Evolutionary conservation across 2,329 filamentous ascomycete species (phyloP).

Genomic region (Hypoxylon sp.): DNA sequence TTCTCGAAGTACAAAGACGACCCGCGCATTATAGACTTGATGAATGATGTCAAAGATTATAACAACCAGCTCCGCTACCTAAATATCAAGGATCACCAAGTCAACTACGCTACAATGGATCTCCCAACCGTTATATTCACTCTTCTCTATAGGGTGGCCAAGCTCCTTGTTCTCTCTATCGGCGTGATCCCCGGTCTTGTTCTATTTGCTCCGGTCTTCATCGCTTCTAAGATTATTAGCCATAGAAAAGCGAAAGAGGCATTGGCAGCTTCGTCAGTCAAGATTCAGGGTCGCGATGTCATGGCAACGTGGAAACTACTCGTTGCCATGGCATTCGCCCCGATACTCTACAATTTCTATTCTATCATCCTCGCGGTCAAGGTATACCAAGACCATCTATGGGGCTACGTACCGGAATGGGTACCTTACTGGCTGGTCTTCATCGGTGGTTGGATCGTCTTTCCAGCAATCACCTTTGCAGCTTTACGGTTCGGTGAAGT

Average conservation of each 20-base stretch:
- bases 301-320: conserved; percentile 96
- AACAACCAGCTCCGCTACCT: conserved; percentile 89
- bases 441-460: conserved; percentile 81
- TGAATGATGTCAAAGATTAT: conserved; percentile 84
- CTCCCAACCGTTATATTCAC: conserved; percentile 81
- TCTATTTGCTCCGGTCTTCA: conserved; percentile 90
- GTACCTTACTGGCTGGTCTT: conserved; percentile 85
- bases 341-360: conserved; percentile 86
- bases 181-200: conserved; percentile 88
- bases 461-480: conserved; percentile 91
- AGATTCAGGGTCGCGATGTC: conserved; percentile 89
- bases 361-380: conserved; percentile 80
- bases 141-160: conserved; percentile 83
- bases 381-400: conserved; percentile 85
- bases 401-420: conserved; percentile 84
- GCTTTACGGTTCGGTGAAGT: conserved; percentile 95
- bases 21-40: conserved; percentile 82
- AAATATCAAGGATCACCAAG: conserved; percentile 92
- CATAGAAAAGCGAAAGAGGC: conserved; percentile 86
- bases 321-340: conserved; percentile 87
- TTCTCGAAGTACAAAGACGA: conserved; percentile 96
- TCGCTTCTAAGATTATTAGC: conserved; percentile 86
- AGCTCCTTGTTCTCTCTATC: conserved; percentile 81
- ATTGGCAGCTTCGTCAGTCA: conserved; percentile 87
- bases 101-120: conserved; percentile 90